Conservation (phyloP, 176 grass and related monocot species). For the Microstegium vimineum region DNA sequence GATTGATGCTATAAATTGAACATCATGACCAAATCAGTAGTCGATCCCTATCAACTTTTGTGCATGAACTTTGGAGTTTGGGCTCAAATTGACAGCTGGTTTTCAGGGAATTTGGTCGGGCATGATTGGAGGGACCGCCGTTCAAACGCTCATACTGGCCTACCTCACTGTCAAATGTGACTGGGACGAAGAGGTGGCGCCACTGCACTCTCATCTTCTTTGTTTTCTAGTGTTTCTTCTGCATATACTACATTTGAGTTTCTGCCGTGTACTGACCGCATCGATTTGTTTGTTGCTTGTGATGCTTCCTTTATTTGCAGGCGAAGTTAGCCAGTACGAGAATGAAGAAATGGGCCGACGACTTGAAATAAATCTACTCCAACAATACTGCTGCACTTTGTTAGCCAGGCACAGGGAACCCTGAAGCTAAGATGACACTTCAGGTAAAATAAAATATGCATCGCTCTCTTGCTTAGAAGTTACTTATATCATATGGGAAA, state of each 20-base stretch:
- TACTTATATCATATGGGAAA: background rate
- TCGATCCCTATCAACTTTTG: background rate
- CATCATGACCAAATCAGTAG: background rate
- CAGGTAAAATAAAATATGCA: background rate
- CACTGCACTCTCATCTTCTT: background rate
- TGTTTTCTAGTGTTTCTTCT: background rate
- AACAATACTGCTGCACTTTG: background rate
- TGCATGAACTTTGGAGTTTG: background rate
- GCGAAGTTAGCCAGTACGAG: background rate
- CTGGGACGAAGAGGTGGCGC: conserved; percentile 47
- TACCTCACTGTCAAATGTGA: conserved; percentile 47
- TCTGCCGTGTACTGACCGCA: background rate
- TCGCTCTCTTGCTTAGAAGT: background rate
- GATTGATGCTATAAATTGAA: background rate
- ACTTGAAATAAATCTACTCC: background rate
- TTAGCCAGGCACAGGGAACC: background rate
- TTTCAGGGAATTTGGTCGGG: conserved; percentile 66
- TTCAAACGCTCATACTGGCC: conserved; percentile 44
- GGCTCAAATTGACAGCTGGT: background rate
- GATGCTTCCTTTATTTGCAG: background rate
- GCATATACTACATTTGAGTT: background rate
- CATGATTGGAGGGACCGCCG: conserved; percentile 49
- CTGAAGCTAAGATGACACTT: background rate
- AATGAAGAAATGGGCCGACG: background rate
- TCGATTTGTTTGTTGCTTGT: background rate